phyloP scores from a whole-genome alignment of 495 filamentous ascomycete species.

The Talaromyces wortmannii region DNA sequence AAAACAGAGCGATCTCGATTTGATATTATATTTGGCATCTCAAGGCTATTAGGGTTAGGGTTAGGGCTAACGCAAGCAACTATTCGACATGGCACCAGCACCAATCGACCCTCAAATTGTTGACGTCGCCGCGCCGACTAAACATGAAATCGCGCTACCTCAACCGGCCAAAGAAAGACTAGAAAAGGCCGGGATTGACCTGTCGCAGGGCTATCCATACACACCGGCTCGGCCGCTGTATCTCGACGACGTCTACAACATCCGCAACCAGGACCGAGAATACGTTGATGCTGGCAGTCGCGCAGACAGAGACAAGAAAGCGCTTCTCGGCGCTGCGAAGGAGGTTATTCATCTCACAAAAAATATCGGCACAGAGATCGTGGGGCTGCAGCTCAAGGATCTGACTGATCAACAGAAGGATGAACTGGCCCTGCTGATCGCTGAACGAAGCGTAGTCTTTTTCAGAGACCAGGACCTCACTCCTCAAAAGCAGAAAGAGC shows the following conservation, averaged over 20 bases:
- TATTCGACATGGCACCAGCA: conserved; percentile 28
- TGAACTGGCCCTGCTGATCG: conserved; percentile 65
- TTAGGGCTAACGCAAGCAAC: not conserved
- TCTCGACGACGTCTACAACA: conserved; percentile 57
- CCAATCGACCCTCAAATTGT: conserved; percentile 54
- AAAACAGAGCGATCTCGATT: no score
- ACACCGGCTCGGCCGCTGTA: conserved; percentile 58
- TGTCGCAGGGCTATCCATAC: conserved; percentile 61
- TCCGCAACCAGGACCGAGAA: conserved; percentile 49
- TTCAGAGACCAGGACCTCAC: conserved; percentile 66
- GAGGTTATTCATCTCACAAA: conserved; percentile 59
- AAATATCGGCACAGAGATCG: conserved; percentile 67
- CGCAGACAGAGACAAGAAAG: conserved; percentile 61
- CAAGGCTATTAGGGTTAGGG: not conserved
- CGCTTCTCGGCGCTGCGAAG: conserved; percentile 55
- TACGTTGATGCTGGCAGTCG: conserved; percentile 56
- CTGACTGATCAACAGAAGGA: conserved; percentile 60
- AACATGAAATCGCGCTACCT: conserved; percentile 54
- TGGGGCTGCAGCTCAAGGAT: conserved; percentile 63
- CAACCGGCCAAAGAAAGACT: conserved; percentile 44
- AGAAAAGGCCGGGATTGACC: conserved; percentile 57
- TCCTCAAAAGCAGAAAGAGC: conserved; percentile 59
- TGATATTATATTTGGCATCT: no score
- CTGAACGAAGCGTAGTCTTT: conserved; percentile 69
- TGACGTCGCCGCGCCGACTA: conserved; percentile 52